Evolutionary conservation across 202 grass and related monocot genomes (phyloP).

Genomic region (Bolboschoenoplectus hybrid): DNA sequence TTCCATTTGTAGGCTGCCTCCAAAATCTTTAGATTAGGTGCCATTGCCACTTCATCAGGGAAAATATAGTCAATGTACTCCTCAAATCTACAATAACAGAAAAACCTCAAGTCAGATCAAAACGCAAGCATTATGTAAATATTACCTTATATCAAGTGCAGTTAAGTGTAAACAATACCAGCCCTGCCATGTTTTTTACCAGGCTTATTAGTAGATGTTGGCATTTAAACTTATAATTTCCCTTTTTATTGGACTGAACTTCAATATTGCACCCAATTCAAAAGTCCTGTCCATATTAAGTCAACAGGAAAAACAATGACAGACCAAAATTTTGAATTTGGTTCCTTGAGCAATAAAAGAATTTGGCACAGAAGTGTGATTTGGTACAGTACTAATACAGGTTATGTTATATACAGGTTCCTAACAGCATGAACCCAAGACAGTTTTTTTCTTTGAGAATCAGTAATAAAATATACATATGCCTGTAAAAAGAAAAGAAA

Average conservation of each 20-base stretch:
- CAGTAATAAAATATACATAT: too few species aligned
- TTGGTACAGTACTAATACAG: neutral
- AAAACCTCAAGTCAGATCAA: slow-evolving; percentile 43
- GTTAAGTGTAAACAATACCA: neutral
- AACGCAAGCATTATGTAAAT: neutral
- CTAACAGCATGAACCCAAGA: neutral
- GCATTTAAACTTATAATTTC: neutral
- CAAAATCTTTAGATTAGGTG: slow-evolving; percentile 82
- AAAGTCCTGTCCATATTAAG: neutral
- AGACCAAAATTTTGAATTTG: neutral
- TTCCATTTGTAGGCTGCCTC: slow-evolving; percentile 96
- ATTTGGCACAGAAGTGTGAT: neutral
- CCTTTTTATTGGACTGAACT: neutral
- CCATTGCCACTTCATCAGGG: slow-evolving; percentile 75
- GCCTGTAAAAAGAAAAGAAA: too few species aligned
- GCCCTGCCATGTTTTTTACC: neutral
- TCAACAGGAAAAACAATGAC: neutral
- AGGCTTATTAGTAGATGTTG: neutral
- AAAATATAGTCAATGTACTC: slow-evolving; percentile 94
- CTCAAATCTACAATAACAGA: slow-evolving; percentile 62
- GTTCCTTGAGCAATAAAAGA: neutral
- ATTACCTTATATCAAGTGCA: slow-evolving; percentile 1
- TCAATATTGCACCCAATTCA: neutral
- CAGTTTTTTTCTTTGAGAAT: neutral
- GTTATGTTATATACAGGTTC: neutral